Percentiles rank a stretch among this genome's conserved stretches.
Evolutionary conservation across 2,329 filamentous ascomycete genomes (phyloP).

Genomic region (Seiridium unicorne): DNA sequence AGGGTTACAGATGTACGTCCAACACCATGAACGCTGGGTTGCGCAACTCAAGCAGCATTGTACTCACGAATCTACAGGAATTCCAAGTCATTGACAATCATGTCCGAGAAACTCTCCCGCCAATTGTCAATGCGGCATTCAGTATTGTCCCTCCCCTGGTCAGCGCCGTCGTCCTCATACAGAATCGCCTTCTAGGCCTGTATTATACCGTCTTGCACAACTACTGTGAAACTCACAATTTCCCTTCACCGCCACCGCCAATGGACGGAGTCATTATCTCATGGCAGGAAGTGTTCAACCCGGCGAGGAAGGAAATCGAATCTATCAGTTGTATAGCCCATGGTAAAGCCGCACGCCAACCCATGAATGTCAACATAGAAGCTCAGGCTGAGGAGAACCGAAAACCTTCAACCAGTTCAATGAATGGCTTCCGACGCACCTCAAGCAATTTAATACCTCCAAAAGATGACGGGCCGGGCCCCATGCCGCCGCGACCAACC

Average conservation of each 20-base stretch:
- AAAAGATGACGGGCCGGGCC: slow-evolving; percentile 18
- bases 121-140: slow-evolving; percentile 68
- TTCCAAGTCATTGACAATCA: slow-evolving; percentile 76
- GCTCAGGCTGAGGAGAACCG: slow-evolving; percentile 16
- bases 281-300: slow-evolving; percentile 64
- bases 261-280: slow-evolving; percentile 68
- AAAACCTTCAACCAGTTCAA: slow-evolving; percentile 23
- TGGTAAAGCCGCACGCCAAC: slow-evolving; percentile 63
- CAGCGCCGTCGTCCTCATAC: slow-evolving; percentile 68
- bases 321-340: slow-evolving; percentile 60
- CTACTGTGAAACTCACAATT: slow-evolving; percentile 67
- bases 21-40: background rate
- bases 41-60: background rate
- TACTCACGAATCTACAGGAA: slow-evolving; percentile 42
- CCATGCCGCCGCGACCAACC: slow-evolving; percentile 27
- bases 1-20: slow-evolving; percentile 59
- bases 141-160: slow-evolving; percentile 73
- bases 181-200: slow-evolving; percentile 74
- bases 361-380: slow-evolving; percentile 35
- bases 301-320: slow-evolving; percentile 66
- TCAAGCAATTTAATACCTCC: slow-evolving; percentile 41
- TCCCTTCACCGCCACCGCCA: slow-evolving; percentile 70
- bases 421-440: slow-evolving; percentile 36
- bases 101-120: slow-evolving; percentile 69
- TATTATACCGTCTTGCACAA: slow-evolving; percentile 76